These are phyloP conservation scores for Vitis amurensis DNA, from an alignment of 164 flowering plant species.

Conservation along the genomic window DNA sequence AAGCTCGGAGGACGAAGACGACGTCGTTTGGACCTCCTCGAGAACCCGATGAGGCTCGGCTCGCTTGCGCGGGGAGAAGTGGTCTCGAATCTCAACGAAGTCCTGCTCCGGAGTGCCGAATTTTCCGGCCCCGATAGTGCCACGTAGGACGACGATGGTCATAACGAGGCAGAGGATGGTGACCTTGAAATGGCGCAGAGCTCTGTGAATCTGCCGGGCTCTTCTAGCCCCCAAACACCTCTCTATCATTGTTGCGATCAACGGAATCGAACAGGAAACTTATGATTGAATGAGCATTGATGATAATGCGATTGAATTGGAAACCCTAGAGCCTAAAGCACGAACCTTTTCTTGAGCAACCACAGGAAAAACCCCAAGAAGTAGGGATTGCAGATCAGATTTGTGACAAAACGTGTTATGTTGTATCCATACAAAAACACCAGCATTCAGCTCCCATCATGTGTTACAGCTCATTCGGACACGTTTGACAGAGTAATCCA, in stretches of 20 bases:
- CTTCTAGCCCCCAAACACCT: constrained; percentile 46
- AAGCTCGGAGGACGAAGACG: constrained; percentile 6
- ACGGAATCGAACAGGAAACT: no score
- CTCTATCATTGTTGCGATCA: constrained; percentile 36
- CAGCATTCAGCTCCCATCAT: no score
- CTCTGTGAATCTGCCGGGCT: constrained; percentile 52
- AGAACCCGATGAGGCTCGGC: constrained; percentile 66
- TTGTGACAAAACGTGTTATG: no score
- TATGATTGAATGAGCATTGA: no score
- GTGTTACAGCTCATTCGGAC: no score
- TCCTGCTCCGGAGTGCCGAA: constrained; percentile 84
- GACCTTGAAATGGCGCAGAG: constrained; percentile 56
- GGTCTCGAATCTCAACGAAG: constrained; percentile 55
- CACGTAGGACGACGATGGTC: constrained; percentile 76
- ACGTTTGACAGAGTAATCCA: no score
- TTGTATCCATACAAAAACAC: no score
- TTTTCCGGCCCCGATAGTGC: constrained; percentile 77
- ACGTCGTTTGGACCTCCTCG: constrained; percentile 40
- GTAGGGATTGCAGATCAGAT: no score
- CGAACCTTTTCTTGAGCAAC: no score
- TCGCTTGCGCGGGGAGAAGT: constrained; percentile 37
- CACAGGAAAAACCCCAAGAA: no score
- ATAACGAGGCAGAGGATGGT: constrained; percentile 68
- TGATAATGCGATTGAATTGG: not conserved
- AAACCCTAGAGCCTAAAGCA: no score